Conservation (phyloP, 805 yeast genomes). For the Alloascoidea hylecoeti region DNA sequence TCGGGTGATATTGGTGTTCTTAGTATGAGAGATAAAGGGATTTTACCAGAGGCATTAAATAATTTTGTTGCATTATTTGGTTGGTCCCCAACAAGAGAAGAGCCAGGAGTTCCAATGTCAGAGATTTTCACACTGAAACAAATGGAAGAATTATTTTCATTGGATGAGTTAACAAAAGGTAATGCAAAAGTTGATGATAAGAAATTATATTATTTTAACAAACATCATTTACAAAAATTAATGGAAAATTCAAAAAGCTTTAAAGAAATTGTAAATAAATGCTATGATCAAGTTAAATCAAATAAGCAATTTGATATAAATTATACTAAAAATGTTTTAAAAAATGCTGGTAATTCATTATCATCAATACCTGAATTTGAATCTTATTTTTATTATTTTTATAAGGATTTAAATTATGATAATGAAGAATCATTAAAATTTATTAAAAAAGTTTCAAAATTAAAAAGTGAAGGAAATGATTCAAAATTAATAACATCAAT, state of each 20-base stretch:
- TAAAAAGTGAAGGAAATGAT: too few species aligned
- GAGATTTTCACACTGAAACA: slow-evolving; percentile 13
- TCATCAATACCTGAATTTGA: slow-evolving; percentile 38
- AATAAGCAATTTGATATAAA: slow-evolving; percentile 12
- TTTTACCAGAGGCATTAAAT: slow-evolving; percentile 74
- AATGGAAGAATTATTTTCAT: slow-evolving; percentile 46
- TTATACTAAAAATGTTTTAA: slow-evolving; percentile 25
- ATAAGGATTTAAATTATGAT: slow-evolving; percentile 4
- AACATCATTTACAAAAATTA: slow-evolving; percentile 38
- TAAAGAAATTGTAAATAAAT: slow-evolving; percentile 20
- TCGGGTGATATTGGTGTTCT: slow-evolving; percentile 68
- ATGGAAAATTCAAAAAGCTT: slow-evolving; percentile 23
- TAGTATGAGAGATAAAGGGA: slow-evolving; percentile 40
- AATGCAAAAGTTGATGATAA: slow-evolving; percentile 81
- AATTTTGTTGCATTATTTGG: slow-evolving; percentile 88
- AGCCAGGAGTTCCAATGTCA: slow-evolving; percentile 14
- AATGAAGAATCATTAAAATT: too few species aligned
- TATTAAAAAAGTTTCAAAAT: too few species aligned
- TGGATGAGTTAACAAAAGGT: slow-evolving; percentile 76
- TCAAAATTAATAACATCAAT: too few species aligned
- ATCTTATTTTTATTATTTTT: slow-evolving; percentile 26
- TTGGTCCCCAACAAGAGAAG: slow-evolving; percentile 72
- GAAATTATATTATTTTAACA: slow-evolving; percentile 69
- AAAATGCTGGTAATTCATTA: slow-evolving; percentile 31
- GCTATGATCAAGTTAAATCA: slow-evolving; percentile 8